Base-by-base conservation (phyloP, 768 basidiomycete species). In the Mycena indigotica region DNA sequence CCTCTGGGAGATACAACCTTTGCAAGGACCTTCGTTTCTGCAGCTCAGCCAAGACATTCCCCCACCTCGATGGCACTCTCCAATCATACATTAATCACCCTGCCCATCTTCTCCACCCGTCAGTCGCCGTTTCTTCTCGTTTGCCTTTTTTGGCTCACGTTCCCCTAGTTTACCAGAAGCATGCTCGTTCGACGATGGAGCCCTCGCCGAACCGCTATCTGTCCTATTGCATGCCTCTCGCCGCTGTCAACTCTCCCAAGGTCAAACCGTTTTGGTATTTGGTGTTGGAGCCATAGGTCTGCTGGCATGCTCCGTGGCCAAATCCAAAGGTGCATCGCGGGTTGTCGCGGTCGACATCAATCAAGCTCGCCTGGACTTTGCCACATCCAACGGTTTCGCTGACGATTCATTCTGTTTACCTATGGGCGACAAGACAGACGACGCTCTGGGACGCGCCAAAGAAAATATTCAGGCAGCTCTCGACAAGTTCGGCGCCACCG, bases 241-340 rank as follows among this genome's bases (percentile, higher is more conserved):
- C 39, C 80, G 84, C 35, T 78, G 77, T 6, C 66, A 68, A 23
- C 64, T 78, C 50, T 56, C 71, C 8, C 66, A 79, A 6, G 86
- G 87, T 28, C 85, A 91, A 56, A 78, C 84, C 50, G 85, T 96
- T 45, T 87, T 97, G 60, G 89, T 98, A 52, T 89, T 94, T 62
- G 96, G 96, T 53, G 91, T 89, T 19, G 96, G 96, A 50, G 85
- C 96, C 8, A 96, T 98, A 70, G 96, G 96, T 51, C 83, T 97
- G 35, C 86, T 98, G 39, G 91, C 91, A 0, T 91, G 89, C 68
- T 83, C 91, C 3, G 82, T 96, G 56, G 89, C 91, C 35, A 83
- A 84, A 63, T 77, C 84, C 21, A 74, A 77, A 48, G 93, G 93
- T 45, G 90, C 90, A 3, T 77, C 84, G 3, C 78, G 80, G 64